Percentiles rank a stretch among this genome's conserved stretches.
These are phyloP conservation scores for Lasiosphaeris hirsuta DNA, from an alignment of 495 filamentous ascomycete genomes.

Conservation along the genomic window DNA sequence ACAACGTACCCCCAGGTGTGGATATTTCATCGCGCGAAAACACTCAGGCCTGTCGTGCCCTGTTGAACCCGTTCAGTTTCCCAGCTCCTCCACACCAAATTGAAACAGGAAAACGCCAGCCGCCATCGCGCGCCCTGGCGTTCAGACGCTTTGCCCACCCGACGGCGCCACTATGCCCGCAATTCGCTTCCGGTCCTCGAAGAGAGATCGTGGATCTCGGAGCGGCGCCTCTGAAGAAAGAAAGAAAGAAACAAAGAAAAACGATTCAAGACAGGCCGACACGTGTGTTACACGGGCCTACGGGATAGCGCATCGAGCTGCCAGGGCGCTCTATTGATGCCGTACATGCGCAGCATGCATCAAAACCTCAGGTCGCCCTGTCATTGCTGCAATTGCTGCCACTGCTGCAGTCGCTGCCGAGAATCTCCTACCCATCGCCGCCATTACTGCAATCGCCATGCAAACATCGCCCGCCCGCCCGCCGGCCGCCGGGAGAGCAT, in stretches of 20 bases:
- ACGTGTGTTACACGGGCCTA: conserved; percentile 12
- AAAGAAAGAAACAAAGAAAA: conserved; percentile 2
- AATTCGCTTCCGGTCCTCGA: background rate
- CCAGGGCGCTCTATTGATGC: conserved; percentile 14
- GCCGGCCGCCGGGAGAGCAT: background rate
- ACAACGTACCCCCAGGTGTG: conserved; percentile 1
- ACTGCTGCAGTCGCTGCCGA: background rate
- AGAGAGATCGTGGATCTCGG: background rate
- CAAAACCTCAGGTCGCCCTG: too few relatives aligned
- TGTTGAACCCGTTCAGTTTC: background rate
- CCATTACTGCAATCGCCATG: conserved; percentile 6
- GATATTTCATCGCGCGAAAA: background rate
- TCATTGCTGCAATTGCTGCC: too few relatives aligned
- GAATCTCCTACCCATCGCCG: background rate
- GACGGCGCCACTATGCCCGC: too few relatives aligned
- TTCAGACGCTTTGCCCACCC: too few relatives aligned
- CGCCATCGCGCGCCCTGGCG: too few relatives aligned
- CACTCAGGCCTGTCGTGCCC: background rate
- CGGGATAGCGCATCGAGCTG: background rate
- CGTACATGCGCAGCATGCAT: conserved; percentile 10
- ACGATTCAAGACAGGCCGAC: background rate
- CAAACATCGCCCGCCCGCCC: conserved; percentile 7
- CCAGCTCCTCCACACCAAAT: background rate
- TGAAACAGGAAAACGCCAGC: background rate
- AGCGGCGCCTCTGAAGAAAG: background rate